phyloP scores from a whole-genome alignment of 495 filamentous ascomycete species.

The Daldinia loculata region DNA sequence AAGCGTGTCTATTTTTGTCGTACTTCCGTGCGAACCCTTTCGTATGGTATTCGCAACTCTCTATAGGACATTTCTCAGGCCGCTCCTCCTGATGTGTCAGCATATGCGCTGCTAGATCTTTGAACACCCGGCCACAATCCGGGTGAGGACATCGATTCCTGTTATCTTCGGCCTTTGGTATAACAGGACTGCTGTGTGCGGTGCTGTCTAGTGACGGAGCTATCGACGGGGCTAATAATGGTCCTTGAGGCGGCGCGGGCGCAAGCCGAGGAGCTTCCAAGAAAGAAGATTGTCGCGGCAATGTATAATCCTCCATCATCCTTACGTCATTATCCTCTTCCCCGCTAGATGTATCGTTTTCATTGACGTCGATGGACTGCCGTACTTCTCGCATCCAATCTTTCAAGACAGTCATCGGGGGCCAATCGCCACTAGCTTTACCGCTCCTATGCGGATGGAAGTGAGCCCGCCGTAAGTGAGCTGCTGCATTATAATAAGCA shows the following conservation, averaged over 20 bases:
- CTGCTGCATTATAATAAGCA: conserved; percentile 97
- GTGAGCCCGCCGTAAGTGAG: conserved; percentile 88
- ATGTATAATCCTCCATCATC: conserved; percentile 50
- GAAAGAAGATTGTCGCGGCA: conserved; percentile 52
- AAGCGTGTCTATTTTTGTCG: conserved; percentile 95
- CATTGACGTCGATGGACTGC: conserved; percentile 58
- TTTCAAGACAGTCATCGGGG: conserved; percentile 84
- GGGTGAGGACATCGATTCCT: conserved; percentile 73
- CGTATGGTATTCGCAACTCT: conserved; percentile 91
- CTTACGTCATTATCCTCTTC: conserved; percentile 58
- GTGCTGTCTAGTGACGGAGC: conserved; percentile 45
- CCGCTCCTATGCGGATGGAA: conserved; percentile 82
- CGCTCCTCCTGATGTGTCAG: conserved; percentile 93
- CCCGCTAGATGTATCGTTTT: conserved; percentile 57
- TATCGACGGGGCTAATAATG: conserved; percentile 44
- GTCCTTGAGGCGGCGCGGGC: conserved; percentile 51
- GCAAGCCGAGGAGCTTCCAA: conserved; percentile 54
- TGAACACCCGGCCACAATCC: conserved; percentile 88
- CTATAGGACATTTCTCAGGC: conserved; percentile 96
- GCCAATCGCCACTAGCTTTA: conserved; percentile 85
- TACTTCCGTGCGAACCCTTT: conserved; percentile 99
- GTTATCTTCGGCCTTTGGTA: conserved; percentile 46
- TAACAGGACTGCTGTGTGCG: conserved; percentile 43
- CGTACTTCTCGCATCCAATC: conserved; percentile 84
- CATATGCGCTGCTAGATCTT: conserved; percentile 95